Evolutionary conservation across 169 alveolate genomes (phyloP).

Genomic region (Plasmodium coatneyi): DNA sequence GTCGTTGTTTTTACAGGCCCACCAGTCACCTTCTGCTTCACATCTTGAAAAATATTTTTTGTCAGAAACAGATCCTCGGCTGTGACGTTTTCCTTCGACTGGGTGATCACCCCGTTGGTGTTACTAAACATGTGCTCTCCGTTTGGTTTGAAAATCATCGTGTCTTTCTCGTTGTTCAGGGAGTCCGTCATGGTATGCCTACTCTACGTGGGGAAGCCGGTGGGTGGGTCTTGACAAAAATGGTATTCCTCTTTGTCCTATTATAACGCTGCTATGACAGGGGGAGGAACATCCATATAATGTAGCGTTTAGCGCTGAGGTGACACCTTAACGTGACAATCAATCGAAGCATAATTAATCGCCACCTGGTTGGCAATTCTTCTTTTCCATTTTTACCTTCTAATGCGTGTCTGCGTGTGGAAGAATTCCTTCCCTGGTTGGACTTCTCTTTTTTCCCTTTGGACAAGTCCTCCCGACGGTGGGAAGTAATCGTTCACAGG

Average conservation of each 20-base stretch:
- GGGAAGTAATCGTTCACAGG: not conserved
- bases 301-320: too few species aligned
- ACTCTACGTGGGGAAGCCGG: not conserved
- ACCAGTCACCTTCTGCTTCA: not conserved
- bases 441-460: not conserved
- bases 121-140: not conserved
- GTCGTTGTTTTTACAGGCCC: conserved; percentile 33
- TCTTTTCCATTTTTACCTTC: not conserved
- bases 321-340: not conserved
- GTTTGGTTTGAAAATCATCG: conserved; percentile 2
- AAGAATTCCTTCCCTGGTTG: not conserved
- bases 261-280: too few species aligned
- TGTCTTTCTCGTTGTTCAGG: not conserved
- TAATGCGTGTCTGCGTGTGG: not conserved
- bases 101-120: not conserved
- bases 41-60: conserved; percentile 20
- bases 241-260: too few species aligned
- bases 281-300: not conserved
- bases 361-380: not conserved
- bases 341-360: not conserved
- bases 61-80: conserved; percentile 18
- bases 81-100: not conserved
- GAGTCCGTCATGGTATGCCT: not conserved
- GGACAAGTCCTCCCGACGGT: not conserved
- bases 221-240: too few species aligned